A percentile compares a stretch with the other conserved stretches of the same genome.
Evolutionary conservation across 306 rosid species (phyloP).

Genomic region (Trifolium pratense): DNA sequence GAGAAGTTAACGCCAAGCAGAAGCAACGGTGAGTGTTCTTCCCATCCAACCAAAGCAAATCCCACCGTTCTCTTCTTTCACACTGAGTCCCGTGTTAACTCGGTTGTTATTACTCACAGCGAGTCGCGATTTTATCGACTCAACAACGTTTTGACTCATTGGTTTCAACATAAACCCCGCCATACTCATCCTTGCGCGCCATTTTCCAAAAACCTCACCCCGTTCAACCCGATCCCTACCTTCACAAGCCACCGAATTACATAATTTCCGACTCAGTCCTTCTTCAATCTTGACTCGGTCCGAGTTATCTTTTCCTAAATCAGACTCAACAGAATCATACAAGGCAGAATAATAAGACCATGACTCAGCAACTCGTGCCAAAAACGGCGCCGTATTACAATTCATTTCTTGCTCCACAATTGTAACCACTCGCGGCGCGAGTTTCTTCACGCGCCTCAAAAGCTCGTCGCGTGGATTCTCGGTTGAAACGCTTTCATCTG

Average conservation of each 20-base stretch:
- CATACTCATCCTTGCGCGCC: conserved; percentile 96
- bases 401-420: conserved; percentile 85
- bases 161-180: conserved; percentile 79
- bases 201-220: conserved; percentile 88
- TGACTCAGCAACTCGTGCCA: conserved; percentile 71
- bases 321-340: conserved; percentile 64
- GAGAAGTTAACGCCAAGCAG: conserved; percentile 92
- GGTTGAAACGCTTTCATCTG: conserved; percentile 91
- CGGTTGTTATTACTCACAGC: conserved; percentile 31
- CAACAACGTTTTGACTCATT: conserved; percentile 66
- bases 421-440: conserved; percentile 70
- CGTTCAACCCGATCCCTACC: conserved; percentile 90
- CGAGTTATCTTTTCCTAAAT: conserved; percentile 31
- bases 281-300: conserved; percentile 68
- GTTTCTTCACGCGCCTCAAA: conserved; percentile 73
- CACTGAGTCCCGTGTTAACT: conserved; percentile 44
- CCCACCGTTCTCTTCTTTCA: conserved; percentile 85
- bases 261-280: conserved; percentile 64
- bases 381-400: conserved; percentile 83
- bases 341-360: conserved; percentile 61
- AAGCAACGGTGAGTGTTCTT: conserved; percentile 86
- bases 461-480: conserved; percentile 89
- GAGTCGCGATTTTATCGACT: conserved; percentile 52
- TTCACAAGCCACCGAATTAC: conserved; percentile 82
- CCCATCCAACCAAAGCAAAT: conserved; percentile 89